These are phyloP conservation scores for Aspergillus heteromorphus DNA, from an alignment of 495 filamentous ascomycete species.

Conservation along the genomic window DNA sequence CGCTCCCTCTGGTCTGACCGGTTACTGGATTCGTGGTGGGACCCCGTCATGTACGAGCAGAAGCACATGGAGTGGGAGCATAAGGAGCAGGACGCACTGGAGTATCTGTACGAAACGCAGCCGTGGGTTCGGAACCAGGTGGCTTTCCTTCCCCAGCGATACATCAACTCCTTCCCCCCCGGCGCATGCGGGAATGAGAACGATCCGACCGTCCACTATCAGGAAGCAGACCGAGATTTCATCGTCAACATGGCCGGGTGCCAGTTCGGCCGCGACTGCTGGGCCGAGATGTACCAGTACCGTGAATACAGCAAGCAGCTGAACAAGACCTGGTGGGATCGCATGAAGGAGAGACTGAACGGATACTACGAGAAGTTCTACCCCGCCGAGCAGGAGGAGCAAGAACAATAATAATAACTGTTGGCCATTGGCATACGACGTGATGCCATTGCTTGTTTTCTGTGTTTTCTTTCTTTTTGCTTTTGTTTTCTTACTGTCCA, in stretches of 20 bases:
- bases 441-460: not conserved
- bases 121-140: conserved; percentile 88
- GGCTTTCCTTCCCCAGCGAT: conserved; percentile 85
- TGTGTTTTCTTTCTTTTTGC: not conserved
- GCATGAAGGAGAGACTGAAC: conserved; percentile 33
- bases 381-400: not conserved
- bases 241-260: conserved; percentile 99
- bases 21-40: conserved; percentile 96
- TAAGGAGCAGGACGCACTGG: conserved; percentile 93
- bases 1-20: conserved; percentile 86
- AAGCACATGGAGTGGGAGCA: conserved; percentile 99
- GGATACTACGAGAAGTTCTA: conserved; percentile 22
- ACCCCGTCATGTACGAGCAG: conserved; percentile 95
- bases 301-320: conserved; percentile 80
- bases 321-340: conserved; percentile 77
- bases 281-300: conserved; percentile 94
- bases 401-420: not conserved
- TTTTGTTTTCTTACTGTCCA: too few species aligned
- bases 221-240: conserved; percentile 80
- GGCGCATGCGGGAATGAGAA: conserved; percentile 80
- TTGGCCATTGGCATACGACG: not conserved
- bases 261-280: conserved; percentile 93
- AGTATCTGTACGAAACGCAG: conserved; percentile 86
- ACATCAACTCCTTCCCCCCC: conserved; percentile 87
- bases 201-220: conserved; percentile 77